Evolutionary conservation across 1,284 basidiomycete genomes (phyloP).

Genomic region (Papiliotrema laurentii): DNA sequence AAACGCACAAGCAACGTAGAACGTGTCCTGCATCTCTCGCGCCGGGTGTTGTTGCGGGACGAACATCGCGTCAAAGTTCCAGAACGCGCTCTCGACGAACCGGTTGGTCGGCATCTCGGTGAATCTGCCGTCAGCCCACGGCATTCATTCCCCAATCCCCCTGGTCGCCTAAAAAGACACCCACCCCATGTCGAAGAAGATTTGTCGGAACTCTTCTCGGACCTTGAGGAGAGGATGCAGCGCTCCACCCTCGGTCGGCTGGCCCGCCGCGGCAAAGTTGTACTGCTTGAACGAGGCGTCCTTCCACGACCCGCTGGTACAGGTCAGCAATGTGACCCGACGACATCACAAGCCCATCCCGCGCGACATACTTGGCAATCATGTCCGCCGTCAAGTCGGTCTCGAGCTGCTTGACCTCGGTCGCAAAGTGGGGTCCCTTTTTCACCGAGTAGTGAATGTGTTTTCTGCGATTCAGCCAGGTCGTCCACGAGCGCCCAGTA

Average conservation of each 20-base stretch:
- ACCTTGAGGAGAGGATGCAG: slow-evolving; percentile 97
- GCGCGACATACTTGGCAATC: slow-evolving; percentile 69
- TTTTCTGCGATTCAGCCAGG: slow-evolving; percentile 59
- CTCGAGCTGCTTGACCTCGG: slow-evolving; percentile 91
- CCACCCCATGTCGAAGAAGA: slow-evolving; percentile 99
- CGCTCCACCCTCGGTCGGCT: slow-evolving; percentile 80
- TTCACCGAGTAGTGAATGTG: slow-evolving; percentile 87
- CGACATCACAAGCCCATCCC: not conserved
- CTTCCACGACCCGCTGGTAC: slow-evolving; percentile 81
- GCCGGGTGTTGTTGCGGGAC: slow-evolving; percentile 99
- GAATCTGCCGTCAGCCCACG: slow-evolving; percentile 59
- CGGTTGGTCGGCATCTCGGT: slow-evolving; percentile 98
- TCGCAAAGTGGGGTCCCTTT: slow-evolving; percentile 85
- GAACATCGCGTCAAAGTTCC: slow-evolving; percentile 98
- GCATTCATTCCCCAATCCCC: not conserved
- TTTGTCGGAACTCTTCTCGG: slow-evolving; percentile 93
- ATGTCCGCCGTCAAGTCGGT: slow-evolving; percentile 96
- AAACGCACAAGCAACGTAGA: slow-evolving; percentile 84
- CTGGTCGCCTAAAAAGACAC: slow-evolving; percentile 22
- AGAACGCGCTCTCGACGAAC: slow-evolving; percentile 97
- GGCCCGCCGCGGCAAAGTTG: slow-evolving; percentile 96
- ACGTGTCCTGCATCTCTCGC: slow-evolving; percentile 96
- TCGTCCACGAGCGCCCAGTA: not conserved
- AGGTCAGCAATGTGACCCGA: slow-evolving; percentile 1
- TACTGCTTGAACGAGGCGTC: slow-evolving; percentile 92